A percentile compares a stretch with the other conserved stretches of the same genome.
Conservation (phyloP, 441 rosid genomes). For the Melastoma candidum region DNA sequence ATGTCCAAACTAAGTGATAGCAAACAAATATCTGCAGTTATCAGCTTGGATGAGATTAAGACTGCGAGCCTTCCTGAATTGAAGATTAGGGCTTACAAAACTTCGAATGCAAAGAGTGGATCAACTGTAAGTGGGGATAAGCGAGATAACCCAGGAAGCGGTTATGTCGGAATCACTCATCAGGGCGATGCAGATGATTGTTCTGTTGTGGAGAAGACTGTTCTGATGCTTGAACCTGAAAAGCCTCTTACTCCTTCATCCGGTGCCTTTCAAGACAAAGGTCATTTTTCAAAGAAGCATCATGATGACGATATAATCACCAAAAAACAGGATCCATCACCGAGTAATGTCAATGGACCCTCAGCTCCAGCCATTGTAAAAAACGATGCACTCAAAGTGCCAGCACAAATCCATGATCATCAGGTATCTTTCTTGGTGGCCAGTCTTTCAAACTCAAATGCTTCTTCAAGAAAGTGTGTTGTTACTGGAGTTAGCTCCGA, state of each 20-base stretch:
- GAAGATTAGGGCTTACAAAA: constrained; percentile 47
- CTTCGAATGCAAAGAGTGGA: constrained; percentile 26
- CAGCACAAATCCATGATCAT: constrained; percentile 22
- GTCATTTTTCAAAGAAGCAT: constrained; percentile 22
- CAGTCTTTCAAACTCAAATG: no score
- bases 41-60: constrained; percentile 75
- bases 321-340: constrained; percentile 23
- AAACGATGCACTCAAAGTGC: constrained; percentile 15
- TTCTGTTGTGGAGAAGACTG: constrained; percentile 65
- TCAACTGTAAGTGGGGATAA: constrained; percentile 14
- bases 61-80: constrained; percentile 86
- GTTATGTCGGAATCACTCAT: neutral
- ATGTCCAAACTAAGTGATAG: constrained; percentile 41
- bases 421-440: constrained; percentile 26
- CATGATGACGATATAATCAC: constrained; percentile 10
- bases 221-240: constrained; percentile 64
- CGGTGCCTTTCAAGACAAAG: constrained; percentile 28
- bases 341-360: constrained; percentile 31
- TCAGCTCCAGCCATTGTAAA: constrained; percentile 24
- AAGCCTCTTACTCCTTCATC: constrained; percentile 30
- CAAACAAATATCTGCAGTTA: constrained; percentile 77
- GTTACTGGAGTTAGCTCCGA: no score
- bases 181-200: constrained; percentile 41
- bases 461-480: no score
- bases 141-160: constrained; percentile 13